Evolutionary conservation across 2,329 filamentous ascomycete species (phyloP).

Genomic region (Periglandula ipomoeae): DNA sequence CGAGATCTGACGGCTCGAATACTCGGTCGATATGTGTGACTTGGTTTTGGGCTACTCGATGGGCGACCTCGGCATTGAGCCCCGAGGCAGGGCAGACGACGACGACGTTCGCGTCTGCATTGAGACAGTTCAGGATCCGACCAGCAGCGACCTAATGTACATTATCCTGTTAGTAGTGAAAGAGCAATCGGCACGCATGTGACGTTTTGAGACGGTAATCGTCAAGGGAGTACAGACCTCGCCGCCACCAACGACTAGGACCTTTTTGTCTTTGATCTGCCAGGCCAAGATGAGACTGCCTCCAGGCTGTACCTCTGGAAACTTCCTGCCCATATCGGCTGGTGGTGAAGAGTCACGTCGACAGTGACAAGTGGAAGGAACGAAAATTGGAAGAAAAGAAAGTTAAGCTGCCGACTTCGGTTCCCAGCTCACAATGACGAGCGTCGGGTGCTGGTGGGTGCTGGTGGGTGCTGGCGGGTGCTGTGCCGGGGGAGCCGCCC

Average conservation of each 20-base stretch:
- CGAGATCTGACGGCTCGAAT: constrained; percentile 81
- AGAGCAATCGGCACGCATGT: background rate
- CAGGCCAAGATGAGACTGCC: constrained; percentile 92
- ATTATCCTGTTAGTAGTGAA: constrained; percentile 9
- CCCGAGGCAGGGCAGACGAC: constrained; percentile 73
- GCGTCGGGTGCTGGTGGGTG: background rate
- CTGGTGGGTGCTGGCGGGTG: background rate
- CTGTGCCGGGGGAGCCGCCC: background rate
- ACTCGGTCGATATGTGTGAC: constrained; percentile 73
- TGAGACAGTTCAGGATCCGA: constrained; percentile 86
- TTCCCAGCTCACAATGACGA: background rate
- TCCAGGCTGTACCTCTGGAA: constrained; percentile 76
- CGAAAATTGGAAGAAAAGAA: background rate
- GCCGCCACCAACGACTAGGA: constrained; percentile 90
- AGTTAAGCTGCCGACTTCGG: constrained; percentile 1
- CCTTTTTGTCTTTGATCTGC: constrained; percentile 82
- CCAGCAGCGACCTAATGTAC: constrained; percentile 75
- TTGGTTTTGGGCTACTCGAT: constrained; percentile 66
- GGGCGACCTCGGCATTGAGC: constrained; percentile 79
- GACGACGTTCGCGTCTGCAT: constrained; percentile 85
- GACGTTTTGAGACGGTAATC: constrained; percentile 10
- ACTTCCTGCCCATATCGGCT: constrained; percentile 37
- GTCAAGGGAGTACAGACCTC: constrained; percentile 51
- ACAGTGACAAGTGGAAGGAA: background rate
- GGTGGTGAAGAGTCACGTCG: background rate